Evolutionary conservation across 371 early-diverging fungal species (phyloP).

Genomic region (Smittium mucronatum): DNA sequence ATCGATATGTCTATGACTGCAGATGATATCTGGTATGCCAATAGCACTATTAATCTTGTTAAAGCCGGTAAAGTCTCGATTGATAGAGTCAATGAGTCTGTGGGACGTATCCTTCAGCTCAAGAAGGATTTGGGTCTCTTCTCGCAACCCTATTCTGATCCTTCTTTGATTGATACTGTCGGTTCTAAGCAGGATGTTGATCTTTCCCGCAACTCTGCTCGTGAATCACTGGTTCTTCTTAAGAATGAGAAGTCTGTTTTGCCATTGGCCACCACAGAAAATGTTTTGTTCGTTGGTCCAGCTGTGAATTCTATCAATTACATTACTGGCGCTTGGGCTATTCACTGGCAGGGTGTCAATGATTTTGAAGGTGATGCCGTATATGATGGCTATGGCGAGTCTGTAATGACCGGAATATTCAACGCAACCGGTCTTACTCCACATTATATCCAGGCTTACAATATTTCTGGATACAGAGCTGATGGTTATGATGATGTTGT

Average conservation of each 20-base stretch:
- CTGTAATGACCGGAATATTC: constrained; percentile 16
- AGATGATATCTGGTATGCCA: constrained; percentile 36
- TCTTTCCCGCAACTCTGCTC: constrained; percentile 16
- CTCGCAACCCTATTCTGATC: constrained; percentile 16
- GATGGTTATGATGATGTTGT: constrained; percentile 29
- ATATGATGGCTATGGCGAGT: constrained; percentile 26
- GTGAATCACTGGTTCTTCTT: constrained; percentile 21
- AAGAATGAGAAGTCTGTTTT: constrained; percentile 19
- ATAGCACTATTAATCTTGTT: constrained; percentile 32
- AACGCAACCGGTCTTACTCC: constrained; percentile 14
- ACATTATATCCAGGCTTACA: constrained; percentile 12
- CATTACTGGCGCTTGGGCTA: constrained; percentile 25
- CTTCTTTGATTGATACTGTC: constrained; percentile 13
- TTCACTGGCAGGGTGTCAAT: constrained; percentile 21
- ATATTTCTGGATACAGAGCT: constrained; percentile 19
- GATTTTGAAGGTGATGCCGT: constrained; percentile 20
- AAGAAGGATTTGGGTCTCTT: constrained; percentile 50
- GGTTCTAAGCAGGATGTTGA: constrained; percentile 23
- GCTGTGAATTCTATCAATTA: constrained; percentile 19
- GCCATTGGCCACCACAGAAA: constrained; percentile 15
- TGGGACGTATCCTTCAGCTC: constrained; percentile 37
- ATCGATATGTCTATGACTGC: constrained; percentile 57
- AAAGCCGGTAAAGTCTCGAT: constrained; percentile 25
- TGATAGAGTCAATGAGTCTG: constrained; percentile 38
- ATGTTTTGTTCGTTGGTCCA: constrained; percentile 23